These are phyloP conservation scores for Acanthochlamys bracteata DNA, from an alignment of 106 monocot species.

Conservation along the genomic window DNA sequence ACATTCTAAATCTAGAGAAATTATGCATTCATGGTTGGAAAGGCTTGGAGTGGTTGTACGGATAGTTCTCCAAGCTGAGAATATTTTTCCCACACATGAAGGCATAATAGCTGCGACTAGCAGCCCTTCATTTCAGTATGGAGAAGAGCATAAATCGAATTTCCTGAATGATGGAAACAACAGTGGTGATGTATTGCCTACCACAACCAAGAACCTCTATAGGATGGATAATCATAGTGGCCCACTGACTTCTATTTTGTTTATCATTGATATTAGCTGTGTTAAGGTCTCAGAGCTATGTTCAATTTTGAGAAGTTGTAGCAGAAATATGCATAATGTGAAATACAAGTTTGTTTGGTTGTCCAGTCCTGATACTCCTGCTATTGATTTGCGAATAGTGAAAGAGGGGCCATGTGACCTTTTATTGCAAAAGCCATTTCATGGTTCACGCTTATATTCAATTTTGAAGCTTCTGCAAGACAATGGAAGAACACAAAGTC, in stretches of 20 bases:
- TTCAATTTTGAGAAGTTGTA: conserved; percentile 18
- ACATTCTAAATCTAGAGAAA: conserved; percentile 49
- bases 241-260: conserved; percentile 10
- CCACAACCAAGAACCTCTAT: conserved; percentile 1
- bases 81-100: conserved; percentile 31
- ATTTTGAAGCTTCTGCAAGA: conserved; percentile 41
- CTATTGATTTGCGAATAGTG: conserved; percentile 11
- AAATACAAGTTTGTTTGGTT: conserved; percentile 53
- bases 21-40: conserved; percentile 50
- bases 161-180: conserved; percentile 7
- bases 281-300: conserved; percentile 20
- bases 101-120: conserved; percentile 12
- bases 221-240: conserved; percentile 12
- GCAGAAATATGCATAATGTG: conserved; percentile 4
- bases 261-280: conserved; percentile 45
- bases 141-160: conserved; percentile 12
- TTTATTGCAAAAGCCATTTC: conserved; percentile 54
- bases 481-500: conserved; percentile 9
- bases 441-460: conserved; percentile 56
- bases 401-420: conserved; percentile 30
- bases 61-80: conserved; percentile 18
- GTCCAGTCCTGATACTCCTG: conserved; percentile 26
- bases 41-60: conserved; percentile 51
- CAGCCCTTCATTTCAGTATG: neutral
- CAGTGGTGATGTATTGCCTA: conserved; percentile 9